Percentiles rank a stretch among this genome's conserved stretches.
phyloP scores from a whole-genome alignment of 1,284 basidiomycete genomes.

The Sparassis latifolia region DNA sequence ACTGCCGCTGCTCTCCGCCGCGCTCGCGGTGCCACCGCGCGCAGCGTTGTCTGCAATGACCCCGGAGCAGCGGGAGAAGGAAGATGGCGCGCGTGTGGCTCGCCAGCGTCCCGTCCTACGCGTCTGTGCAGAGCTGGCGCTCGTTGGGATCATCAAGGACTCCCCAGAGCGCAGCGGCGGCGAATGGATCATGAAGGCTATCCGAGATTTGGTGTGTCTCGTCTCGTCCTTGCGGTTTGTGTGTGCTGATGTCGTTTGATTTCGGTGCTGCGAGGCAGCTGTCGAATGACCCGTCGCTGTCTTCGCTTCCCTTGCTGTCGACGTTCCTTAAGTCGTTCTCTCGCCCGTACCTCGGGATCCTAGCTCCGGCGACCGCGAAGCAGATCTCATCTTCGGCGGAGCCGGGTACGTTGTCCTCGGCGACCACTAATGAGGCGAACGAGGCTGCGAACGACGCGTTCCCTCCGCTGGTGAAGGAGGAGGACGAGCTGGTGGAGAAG shows the following conservation, averaged over 20 bases:
- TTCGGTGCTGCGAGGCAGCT: constrained; percentile 42
- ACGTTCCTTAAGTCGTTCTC: constrained; percentile 84
- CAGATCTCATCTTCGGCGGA: constrained; percentile 50
- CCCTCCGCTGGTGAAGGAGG: constrained; percentile 41
- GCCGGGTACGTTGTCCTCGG: constrained; percentile 44
- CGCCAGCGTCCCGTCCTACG: constrained; percentile 85
- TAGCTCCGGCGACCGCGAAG: constrained; percentile 44
- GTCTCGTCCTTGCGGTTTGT: constrained; percentile 1
- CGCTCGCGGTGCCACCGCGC: constrained; percentile 62
- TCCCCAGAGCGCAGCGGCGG: constrained; percentile 64
- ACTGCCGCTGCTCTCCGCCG: constrained; percentile 54
- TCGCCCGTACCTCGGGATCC: constrained; percentile 73
- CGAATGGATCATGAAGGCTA: constrained; percentile 78
- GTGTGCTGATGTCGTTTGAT: background rate
- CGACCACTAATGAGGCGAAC: constrained; percentile 32
- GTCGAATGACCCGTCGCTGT: constrained; percentile 80
- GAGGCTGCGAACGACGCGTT: constrained; percentile 30
- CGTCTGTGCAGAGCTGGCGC: constrained; percentile 84
- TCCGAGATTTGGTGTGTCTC: constrained; percentile 72
- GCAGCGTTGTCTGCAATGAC: constrained; percentile 53
- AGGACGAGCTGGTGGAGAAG: constrained; percentile 73
- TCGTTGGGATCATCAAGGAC: constrained; percentile 78
- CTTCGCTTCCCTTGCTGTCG: constrained; percentile 78
- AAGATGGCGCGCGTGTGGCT: constrained; percentile 74
- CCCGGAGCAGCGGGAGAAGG: constrained; percentile 87